Evolutionary conservation across 2,329 filamentous ascomycete species (phyloP).

Genomic region (Alternaria angustiovoidea): DNA sequence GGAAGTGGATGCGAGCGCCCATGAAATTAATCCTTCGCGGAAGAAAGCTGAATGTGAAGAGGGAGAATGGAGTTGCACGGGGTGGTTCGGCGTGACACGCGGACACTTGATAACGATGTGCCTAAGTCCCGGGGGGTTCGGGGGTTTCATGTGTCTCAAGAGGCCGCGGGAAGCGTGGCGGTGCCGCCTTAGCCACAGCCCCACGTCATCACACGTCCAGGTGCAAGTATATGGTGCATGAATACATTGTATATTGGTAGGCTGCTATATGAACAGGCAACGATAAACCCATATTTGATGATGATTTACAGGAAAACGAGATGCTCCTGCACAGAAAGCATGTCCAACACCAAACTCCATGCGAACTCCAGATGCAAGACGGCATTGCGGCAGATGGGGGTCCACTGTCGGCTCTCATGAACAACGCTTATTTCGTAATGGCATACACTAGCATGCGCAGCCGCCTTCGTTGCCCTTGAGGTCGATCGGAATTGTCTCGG

Average conservation of each 20-base stretch:
- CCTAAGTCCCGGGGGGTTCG: not conserved
- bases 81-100: conserved; percentile 20
- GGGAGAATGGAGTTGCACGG: conserved; percentile 10
- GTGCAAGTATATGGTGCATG: not conserved
- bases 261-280: conserved; percentile 20
- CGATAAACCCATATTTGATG: conserved; percentile 14
- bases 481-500: conserved; percentile 97
- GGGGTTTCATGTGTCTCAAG: conserved; percentile 20
- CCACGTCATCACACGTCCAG: conserved; percentile 21
- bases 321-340: conserved; percentile 25
- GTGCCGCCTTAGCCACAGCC: conserved; percentile 22
- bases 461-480: conserved; percentile 92
- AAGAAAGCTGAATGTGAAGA: conserved; percentile 10
- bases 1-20: conserved; percentile 29
- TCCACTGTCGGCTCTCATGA: conserved; percentile 6
- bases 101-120: conserved; percentile 5
- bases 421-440: conserved; percentile 13
- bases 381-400: conserved; percentile 10
- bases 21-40: conserved; percentile 25
- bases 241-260: conserved; percentile 21
- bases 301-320: conserved; percentile 25
- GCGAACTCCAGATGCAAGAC: conserved; percentile 30
- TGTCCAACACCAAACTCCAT: conserved; percentile 40
- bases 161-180: conserved; percentile 8
- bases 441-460: conserved; percentile 76